Evolutionary conservation across 2,329 filamentous ascomycete genomes (phyloP).

Genomic region (Trichoderma gracile): DNA sequence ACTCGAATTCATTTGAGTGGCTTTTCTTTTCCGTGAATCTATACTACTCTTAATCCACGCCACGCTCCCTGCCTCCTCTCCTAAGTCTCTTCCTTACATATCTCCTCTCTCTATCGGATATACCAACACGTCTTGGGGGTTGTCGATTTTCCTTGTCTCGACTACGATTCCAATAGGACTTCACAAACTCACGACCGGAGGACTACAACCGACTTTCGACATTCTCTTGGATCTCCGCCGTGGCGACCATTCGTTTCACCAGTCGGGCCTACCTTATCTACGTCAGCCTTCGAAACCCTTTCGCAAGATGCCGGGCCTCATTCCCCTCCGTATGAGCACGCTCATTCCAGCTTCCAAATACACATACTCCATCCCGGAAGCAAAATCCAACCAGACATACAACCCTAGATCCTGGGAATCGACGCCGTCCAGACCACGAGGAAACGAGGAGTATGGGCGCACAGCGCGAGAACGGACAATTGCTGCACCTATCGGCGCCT

Average conservation of each 20-base stretch:
- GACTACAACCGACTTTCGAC: not conserved
- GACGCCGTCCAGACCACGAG: conserved; percentile 3
- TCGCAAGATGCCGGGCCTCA: conserved; percentile 36
- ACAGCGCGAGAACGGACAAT: conserved; percentile 17
- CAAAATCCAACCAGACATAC: conserved; percentile 9
- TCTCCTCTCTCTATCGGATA: not conserved
- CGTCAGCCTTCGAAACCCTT: not conserved
- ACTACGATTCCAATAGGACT: conserved; percentile 6
- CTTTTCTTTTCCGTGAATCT: conserved; percentile 4
- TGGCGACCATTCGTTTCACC: not conserved
- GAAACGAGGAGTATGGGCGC: not conserved
- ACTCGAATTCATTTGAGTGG: not conserved
- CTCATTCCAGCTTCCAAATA: conserved; percentile 16
- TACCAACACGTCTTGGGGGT: not conserved
- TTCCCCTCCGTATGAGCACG: conserved; percentile 37
- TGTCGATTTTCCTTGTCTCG: not conserved
- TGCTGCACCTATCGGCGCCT: conserved; percentile 29
- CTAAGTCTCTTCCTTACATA: not conserved
- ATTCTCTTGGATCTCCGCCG: not conserved
- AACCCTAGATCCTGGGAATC: not conserved
- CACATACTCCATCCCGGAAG: conserved; percentile 11
- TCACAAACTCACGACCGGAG: not conserved
- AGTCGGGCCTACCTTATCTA: not conserved
- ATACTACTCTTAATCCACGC: not conserved
- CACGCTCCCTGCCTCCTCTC: not conserved